Base-by-base conservation (phyloP, 208 protist genomes). In the Leishmania arabica region DNA sequence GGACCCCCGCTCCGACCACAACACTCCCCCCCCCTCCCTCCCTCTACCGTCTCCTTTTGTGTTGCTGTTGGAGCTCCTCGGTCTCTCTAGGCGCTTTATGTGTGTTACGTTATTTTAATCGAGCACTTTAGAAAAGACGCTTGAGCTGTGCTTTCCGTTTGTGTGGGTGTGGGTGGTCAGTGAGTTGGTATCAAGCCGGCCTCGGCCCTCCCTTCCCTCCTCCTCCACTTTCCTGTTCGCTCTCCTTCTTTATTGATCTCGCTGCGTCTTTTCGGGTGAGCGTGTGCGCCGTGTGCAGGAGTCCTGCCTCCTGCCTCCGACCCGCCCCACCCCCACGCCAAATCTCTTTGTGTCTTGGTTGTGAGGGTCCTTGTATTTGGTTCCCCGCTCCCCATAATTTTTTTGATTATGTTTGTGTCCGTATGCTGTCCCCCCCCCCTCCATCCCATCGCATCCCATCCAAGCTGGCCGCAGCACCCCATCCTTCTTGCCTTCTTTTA, bases 101-200 rank as follows among this genome's bases (percentile, higher is more conserved):
- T n/a, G 24, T 11, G 40, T 79, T 49, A 34, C 40, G 34, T 75
- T 49, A 31, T 79, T 13, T 64, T 64, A 64, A 64, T 34, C 27
- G n/a, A 64, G 69, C 21, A 34, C 0, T 0, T 51, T 19, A 51
- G 13, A 1, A 34, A 17, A 34, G 21, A n/a, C 7, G 45, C 6
- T 70, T 73, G 45, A n/a, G 15, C 45, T 49, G 54, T 27, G 54
- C 2, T 77, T 47, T 60, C 0, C 79, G 73, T 77, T 42, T 60
- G 73, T 77, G 53, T 65, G 53, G 27, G 73, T 77, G 53, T 76
- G 73, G 51, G 13, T 49, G 53, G 40, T 15, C 58, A 13, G 34
- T 70, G 65, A 70, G 34, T 70, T 5, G 8, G 65, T 54, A 54
- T 21, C 51, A 21, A 54, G 51, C 15, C 51, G 15, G 51, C 17